Percentiles rank a stretch among this genome's conserved stretches.
Conservation (phyloP, 495 filamentous ascomycete genomes). For the Hypoxylon rickii region DNA sequence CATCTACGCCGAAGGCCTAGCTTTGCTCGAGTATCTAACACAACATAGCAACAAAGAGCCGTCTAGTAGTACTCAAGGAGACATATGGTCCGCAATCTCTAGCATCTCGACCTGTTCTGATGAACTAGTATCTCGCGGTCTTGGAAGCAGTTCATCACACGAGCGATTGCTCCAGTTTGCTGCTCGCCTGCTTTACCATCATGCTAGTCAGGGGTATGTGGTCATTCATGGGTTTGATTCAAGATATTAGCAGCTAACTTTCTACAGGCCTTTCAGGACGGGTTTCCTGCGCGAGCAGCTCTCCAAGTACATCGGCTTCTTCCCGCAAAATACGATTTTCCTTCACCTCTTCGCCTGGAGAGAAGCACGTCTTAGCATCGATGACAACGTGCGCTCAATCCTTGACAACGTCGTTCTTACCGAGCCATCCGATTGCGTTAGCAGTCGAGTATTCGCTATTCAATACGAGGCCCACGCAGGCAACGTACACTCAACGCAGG, state of each 20-base stretch:
- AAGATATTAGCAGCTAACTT: slow-evolving; percentile 19
- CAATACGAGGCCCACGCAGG: slow-evolving; percentile 63
- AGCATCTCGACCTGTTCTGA: slow-evolving; percentile 44
- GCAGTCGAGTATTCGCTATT: slow-evolving; percentile 69
- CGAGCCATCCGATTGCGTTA: slow-evolving; percentile 49
- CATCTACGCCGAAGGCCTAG: slow-evolving; percentile 63
- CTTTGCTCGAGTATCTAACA: slow-evolving; percentile 67
- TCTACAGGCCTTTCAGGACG: slow-evolving; percentile 62
- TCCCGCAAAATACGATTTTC: slow-evolving; percentile 80
- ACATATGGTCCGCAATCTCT: slow-evolving; percentile 54
- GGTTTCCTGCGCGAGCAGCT: slow-evolving; percentile 64
- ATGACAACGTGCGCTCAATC: slow-evolving; percentile 70
- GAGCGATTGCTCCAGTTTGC: slow-evolving; percentile 70
- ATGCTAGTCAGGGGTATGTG: slow-evolving; percentile 58
- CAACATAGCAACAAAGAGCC: slow-evolving; percentile 38
- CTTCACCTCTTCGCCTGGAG: slow-evolving; percentile 73
- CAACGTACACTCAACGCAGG: slow-evolving; percentile 63
- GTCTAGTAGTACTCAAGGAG: slow-evolving; percentile 46
- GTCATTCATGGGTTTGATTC: slow-evolving; percentile 1
- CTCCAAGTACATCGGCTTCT: slow-evolving; percentile 59
- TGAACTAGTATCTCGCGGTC: slow-evolving; percentile 42
- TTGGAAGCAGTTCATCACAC: slow-evolving; percentile 38
- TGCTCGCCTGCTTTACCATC: slow-evolving; percentile 69
- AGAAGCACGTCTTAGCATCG: slow-evolving; percentile 67
- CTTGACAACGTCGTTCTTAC: slow-evolving; percentile 53